Base-by-base conservation (phyloP, 768 basidiomycete genomes). In the Rhizopogon vesiculosus region DNA sequence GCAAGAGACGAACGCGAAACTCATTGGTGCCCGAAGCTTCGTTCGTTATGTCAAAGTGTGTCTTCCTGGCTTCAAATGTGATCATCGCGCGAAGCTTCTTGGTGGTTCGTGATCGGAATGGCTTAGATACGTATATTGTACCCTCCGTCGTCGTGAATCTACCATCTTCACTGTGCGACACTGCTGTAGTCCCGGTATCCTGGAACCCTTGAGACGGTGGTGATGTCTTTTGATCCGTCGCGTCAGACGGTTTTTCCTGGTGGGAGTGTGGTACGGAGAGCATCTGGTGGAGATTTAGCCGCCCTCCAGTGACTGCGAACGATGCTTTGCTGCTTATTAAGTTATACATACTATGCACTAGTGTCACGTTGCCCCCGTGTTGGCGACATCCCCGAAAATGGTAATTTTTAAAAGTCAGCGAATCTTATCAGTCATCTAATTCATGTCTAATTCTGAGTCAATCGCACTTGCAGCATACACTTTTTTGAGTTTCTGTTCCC, bases 11-110 rank as follows among this genome's bases (percentile, higher is more conserved):
- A 68, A 88, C 87, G 58, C 94, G 82, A 69, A 97, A 97, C 69
- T 93, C 88, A 70, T 98, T 96, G 9, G 80, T 70, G 31, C 83
- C 82, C 19, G 87, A 87, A 10, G 72, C 69, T 64, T 84, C 82
- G 67, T 97, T 96, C 58, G 78, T 76, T 45, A 83, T 87, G 70
- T 98, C 94, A 62, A 98, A 92, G 51, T 78, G 80, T 3, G 92
- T 93, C 56, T 86, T 84, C 49, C 96, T 82, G 5, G 95, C 92
- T 5, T 86, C 81, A 71, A 97, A 98, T 18, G 89, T 87, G 63
- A 96, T 77, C 57, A 93, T 74, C 0, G 93, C 91, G 43, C 89
- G 84, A 12, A 94, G 75, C 64, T 86, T 90, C 72, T 88, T 91
- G 29, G 85, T 84, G 12, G 79, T 75, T 61, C 78, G 82, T 49